Percentiles rank a stretch among this genome's conserved stretches.
Conservation (phyloP, 495 filamentous ascomycete genomes). For the Penicillium turbatum region DNA sequence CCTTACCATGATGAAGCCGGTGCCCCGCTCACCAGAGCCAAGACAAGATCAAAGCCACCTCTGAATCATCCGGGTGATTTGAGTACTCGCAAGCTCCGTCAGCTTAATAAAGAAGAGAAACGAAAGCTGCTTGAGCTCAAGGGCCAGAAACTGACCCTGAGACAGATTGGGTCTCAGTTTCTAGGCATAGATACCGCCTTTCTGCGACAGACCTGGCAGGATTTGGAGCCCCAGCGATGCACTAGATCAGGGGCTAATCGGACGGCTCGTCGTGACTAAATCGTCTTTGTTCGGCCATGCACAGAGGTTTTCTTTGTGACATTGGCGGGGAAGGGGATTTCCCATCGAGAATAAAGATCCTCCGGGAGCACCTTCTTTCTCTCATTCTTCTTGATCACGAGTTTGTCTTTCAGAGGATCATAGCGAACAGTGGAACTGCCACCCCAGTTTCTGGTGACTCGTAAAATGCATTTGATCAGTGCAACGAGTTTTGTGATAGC, state of each 20-base stretch:
- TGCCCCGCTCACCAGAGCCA: background rate
- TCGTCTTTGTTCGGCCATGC: background rate
- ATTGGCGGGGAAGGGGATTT: background rate
- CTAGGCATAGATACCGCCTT: conserved; percentile 7
- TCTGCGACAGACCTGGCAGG: conserved; percentile 10
- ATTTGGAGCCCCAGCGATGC: conserved; percentile 10
- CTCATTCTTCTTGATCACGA: conserved; percentile 24
- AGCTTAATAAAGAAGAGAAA: background rate
- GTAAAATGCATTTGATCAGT: conserved; percentile 35
- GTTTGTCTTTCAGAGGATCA: conserved; percentile 22
- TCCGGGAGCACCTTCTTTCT: conserved; percentile 32
- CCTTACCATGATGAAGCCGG: background rate
- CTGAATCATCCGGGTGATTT: background rate
- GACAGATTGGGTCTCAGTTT: conserved; percentile 7
- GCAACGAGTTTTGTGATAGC: conserved; percentile 31
- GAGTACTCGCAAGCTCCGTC: background rate
- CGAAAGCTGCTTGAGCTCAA: conserved; percentile 1
- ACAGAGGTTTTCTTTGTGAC: background rate
- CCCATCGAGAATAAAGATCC: conserved; percentile 18
- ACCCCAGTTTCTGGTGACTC: conserved; percentile 24
- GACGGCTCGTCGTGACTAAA: background rate
- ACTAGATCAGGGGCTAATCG: conserved; percentile 10
- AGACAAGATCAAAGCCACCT: background rate
- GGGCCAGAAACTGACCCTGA: conserved; percentile 1
- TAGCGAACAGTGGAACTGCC: conserved; percentile 33